Conservation (phyloP, 2,329 filamentous ascomycete species). For the Trichoderma oligosporum region DNA sequence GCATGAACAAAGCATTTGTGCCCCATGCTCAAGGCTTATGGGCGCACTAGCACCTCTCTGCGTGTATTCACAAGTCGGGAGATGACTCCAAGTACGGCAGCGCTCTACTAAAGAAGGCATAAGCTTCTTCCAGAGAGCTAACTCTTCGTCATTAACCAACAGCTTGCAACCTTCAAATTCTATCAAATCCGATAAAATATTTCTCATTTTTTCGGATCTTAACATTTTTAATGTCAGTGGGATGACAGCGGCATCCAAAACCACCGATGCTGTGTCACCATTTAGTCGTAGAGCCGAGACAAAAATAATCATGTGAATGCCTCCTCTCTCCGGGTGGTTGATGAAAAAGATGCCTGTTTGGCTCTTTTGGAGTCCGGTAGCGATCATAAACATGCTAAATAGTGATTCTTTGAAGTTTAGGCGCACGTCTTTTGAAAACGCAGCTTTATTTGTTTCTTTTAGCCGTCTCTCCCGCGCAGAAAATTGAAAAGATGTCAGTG, state of each 20-base stretch:
- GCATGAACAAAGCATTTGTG: conserved; percentile 44
- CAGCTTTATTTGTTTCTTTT: conserved; percentile 29
- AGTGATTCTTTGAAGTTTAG: conserved; percentile 49
- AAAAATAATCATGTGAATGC: conserved; percentile 38
- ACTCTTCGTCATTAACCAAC: conserved; percentile 51
- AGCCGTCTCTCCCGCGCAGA: conserved; percentile 40
- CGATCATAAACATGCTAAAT: conserved; percentile 45
- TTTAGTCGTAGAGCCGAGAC: conserved; percentile 44
- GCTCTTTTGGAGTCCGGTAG: conserved; percentile 43
- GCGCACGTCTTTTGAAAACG: conserved; percentile 32
- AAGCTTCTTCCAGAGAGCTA: conserved; percentile 49
- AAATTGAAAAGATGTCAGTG: conserved; percentile 39
- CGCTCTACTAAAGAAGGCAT: conserved; percentile 46
- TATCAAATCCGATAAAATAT: conserved; percentile 38
- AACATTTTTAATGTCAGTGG: conserved; percentile 40
- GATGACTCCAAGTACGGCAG: conserved; percentile 47
- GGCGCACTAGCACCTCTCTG: conserved; percentile 36
- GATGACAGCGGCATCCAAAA: conserved; percentile 47
- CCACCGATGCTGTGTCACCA: conserved; percentile 38
- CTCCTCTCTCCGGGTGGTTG: conserved; percentile 34
- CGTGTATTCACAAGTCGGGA: conserved; percentile 42
- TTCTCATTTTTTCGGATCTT: conserved; percentile 31
- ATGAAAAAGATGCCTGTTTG: conserved; percentile 45
- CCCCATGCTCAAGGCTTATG: conserved; percentile 35
- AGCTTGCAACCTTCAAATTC: conserved; percentile 38